A percentile compares a stretch with the other conserved stretches of the same genome.
Evolutionary conservation across 768 basidiomycete genomes (phyloP).

Genomic region (Suillus cothurnatus): DNA sequence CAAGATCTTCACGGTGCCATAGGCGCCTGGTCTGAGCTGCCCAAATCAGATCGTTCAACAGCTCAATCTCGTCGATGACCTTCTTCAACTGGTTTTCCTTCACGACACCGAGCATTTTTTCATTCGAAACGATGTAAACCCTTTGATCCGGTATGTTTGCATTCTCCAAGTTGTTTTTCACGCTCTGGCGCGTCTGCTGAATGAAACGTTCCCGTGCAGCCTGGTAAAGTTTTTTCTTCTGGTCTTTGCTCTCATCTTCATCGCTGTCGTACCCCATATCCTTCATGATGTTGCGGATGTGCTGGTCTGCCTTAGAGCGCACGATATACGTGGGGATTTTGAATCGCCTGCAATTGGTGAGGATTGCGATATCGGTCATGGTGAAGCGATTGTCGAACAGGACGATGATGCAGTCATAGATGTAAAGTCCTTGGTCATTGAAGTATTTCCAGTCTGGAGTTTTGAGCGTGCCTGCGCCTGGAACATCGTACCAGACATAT

Average conservation of each 20-base stretch:
- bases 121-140: slow-evolving; percentile 33
- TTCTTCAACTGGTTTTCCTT: slow-evolving; percentile 23
- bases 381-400: slow-evolving; percentile 37
- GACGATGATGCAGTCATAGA: slow-evolving; percentile 37
- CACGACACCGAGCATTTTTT: slow-evolving; percentile 25
- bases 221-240: slow-evolving; percentile 19
- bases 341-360: slow-evolving; percentile 31
- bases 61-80: slow-evolving; percentile 30
- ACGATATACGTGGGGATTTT: slow-evolving; percentile 38
- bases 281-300: slow-evolving; percentile 26
- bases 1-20: background rate
- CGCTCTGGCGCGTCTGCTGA: slow-evolving; percentile 24
- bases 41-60: slow-evolving; percentile 26
- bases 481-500: slow-evolving; percentile 39
- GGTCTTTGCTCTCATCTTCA: background rate
- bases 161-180: slow-evolving; percentile 25
- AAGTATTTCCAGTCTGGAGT: slow-evolving; percentile 40
- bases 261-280: background rate
- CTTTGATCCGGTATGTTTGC: slow-evolving; percentile 31
- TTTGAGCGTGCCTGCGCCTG: slow-evolving; percentile 37
- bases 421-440: slow-evolving; percentile 38
- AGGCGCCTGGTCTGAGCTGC: slow-evolving; percentile 12
- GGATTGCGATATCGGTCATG: slow-evolving; percentile 35
- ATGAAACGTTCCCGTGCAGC: slow-evolving; percentile 31
- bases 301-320: slow-evolving; percentile 39